phyloP scores from a whole-genome alignment of 108 stramenopile species.

The Fistulifera pelliculosa region DNA sequence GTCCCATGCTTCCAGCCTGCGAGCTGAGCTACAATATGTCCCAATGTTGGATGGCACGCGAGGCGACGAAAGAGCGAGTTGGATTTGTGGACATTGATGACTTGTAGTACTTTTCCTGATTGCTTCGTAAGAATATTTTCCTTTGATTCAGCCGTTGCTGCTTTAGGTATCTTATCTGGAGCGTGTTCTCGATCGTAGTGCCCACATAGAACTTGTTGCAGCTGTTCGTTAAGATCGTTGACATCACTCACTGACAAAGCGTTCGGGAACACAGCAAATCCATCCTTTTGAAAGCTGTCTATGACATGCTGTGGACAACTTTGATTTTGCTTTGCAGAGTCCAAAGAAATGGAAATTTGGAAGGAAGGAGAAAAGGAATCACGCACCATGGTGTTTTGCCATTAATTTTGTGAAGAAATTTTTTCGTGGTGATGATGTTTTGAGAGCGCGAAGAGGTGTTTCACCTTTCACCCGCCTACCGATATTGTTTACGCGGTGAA shows the following conservation, averaged over 20 bases:
- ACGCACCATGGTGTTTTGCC: too few species aligned
- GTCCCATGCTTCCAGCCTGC: constrained; percentile 60
- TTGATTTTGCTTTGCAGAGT: too few species aligned
- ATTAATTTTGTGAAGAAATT: too few species aligned
- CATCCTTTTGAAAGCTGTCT: constrained; percentile 42
- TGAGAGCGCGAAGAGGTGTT: too few species aligned
- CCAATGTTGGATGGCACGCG: constrained; percentile 35
- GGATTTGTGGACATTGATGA: constrained; percentile 78
- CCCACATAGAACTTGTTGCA: constrained; percentile 61
- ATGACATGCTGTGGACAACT: constrained; percentile 12
- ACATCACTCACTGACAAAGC: constrained; percentile 27
- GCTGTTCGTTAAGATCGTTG: constrained; percentile 36
- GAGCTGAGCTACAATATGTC: constrained; percentile 46
- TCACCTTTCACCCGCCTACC: too few species aligned
- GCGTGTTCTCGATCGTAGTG: constrained; percentile 44
- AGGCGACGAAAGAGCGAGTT: constrained; percentile 53
- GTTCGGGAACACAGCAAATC: constrained; percentile 43
- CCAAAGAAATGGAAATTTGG: too few species aligned
- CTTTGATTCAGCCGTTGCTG: constrained; percentile 16
- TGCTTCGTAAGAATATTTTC: constrained; percentile 8
- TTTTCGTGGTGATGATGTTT: too few species aligned
- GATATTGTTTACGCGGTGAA: too few species aligned
- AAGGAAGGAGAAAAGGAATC: too few species aligned
- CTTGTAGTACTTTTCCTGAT: constrained; percentile 61
- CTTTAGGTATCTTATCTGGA: constrained; percentile 60